Base-by-base conservation (phyloP, 768 basidiomycete species). In the Clavaria fumosa region DNA sequence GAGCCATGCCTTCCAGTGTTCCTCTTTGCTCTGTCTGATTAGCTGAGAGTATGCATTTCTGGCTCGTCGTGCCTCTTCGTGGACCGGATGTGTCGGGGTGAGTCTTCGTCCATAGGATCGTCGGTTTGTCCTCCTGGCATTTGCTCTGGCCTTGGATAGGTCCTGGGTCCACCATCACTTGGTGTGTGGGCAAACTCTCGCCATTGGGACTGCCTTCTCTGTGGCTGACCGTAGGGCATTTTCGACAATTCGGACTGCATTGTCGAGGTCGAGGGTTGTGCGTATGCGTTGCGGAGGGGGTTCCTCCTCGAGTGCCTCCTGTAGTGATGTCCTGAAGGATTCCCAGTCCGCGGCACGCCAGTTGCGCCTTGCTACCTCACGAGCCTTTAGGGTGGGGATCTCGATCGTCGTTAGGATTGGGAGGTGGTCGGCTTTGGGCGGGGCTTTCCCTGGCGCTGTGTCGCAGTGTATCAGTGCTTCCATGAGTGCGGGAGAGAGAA, bases 111-210 rank as follows among this genome's bases (percentile, higher is more conserved):
- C 5, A 33, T 10, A 7, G 19, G 27, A n/a, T 18, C 20, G 7
- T 5, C 31, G 10, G 6, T 7, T 18, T 7, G n/a, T 14, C 31
- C 5, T 27, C 7, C 23, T 7, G 6, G 26, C 9, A 9, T 9
- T 14, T 9, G 26, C 26, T 28, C 14, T 28, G 26, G 26, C 26
- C 14, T n/a, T n/a, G n/a, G n/a, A n/a, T 7, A 40, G 39, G 12
- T 40, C 33, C 20, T 34, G 15, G 11, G 18, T 23, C 39, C 39
- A 40, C 39, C 39, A 40, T 7, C 33, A 4, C 19, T 40, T 40
- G 3, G 31, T 17, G 33, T 34, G 27, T 22, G 39, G 39, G 33
- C 20, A 38, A 3, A 34, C 21, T 26, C 27, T 35, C 6, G 39
- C 23, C 7, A 40, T 35, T 5, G 39, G 39, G 3, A 35, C 21